Evolutionary conservation across 2,329 filamentous ascomycete species (phyloP).

Genomic region (Epichloe baconii): DNA sequence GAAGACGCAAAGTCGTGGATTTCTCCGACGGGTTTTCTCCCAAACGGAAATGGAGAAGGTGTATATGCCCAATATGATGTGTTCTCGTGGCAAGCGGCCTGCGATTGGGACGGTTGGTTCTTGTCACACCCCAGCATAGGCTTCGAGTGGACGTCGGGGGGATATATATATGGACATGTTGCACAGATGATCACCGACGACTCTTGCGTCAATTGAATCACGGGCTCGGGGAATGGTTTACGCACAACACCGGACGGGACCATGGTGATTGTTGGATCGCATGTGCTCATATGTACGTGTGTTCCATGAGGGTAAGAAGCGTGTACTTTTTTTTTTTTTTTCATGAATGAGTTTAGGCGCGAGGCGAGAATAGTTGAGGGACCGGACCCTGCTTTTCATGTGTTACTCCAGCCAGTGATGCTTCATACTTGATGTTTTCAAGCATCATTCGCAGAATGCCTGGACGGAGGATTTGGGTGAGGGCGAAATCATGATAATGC

Average conservation of each 20-base stretch:
- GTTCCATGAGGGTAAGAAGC: too few species aligned
- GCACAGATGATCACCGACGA: background rate
- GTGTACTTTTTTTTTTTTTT: too few species aligned
- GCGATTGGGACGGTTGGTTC: background rate
- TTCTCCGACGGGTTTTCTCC: background rate
- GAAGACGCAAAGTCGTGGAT: background rate
- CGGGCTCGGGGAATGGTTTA: background rate
- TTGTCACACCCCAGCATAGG: background rate
- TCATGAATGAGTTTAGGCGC: too few species aligned
- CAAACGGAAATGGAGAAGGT: background rate
- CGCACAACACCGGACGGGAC: background rate
- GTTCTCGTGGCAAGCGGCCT: background rate
- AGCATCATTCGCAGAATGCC: too few species aligned
- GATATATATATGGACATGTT: background rate
- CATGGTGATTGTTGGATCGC: background rate
- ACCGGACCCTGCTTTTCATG: too few species aligned
- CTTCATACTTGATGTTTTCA: too few species aligned
- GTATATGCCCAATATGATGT: background rate
- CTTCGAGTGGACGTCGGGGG: background rate
- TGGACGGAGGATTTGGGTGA: too few species aligned
- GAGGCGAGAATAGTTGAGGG: too few species aligned
- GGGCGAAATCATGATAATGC: too few species aligned
- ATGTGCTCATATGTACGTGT: background rate
- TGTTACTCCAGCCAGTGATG: too few species aligned
- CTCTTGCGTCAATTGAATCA: conserved; percentile 9